Evolutionary conservation across 352 stramenopile genomes (phyloP).

Genomic region (Phytophthora tubulina): DNA sequence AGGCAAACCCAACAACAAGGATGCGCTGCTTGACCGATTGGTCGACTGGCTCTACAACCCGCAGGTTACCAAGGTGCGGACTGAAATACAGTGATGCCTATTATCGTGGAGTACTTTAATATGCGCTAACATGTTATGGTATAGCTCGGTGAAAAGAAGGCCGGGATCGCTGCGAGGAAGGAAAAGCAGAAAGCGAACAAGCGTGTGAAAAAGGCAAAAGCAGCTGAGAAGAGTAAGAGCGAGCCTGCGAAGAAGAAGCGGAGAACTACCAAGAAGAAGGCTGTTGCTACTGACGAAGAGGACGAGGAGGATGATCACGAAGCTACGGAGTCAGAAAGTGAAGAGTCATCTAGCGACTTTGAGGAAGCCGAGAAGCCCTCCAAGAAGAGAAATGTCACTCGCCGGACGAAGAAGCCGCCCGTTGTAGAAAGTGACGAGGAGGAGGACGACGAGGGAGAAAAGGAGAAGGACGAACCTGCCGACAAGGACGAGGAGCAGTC

Average conservation of each 20-base stretch:
- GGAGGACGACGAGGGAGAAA: conserved; percentile 25
- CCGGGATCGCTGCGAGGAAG: conserved; percentile 37
- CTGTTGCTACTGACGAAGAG: conserved; percentile 44
- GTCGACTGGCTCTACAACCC: conserved; percentile 83
- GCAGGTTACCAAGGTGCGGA: conserved; percentile 57
- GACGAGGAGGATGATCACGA: conserved; percentile 52
- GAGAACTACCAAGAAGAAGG: conserved; percentile 51
- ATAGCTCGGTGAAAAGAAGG: conserved; percentile 50
- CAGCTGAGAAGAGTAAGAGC: conserved; percentile 18
- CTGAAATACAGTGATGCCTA: not conserved
- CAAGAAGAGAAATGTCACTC: conserved; percentile 51
- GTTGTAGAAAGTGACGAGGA: conserved; percentile 43
- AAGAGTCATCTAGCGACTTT: conserved; percentile 79
- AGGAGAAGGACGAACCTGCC: conserved; percentile 28
- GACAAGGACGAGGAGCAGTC: conserved; percentile 36
- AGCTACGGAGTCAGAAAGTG: conserved; percentile 58
- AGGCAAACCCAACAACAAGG: conserved; percentile 66
- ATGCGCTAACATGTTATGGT: conserved; percentile 14
- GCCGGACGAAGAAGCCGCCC: conserved; percentile 37
- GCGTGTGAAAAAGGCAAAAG: conserved; percentile 51
- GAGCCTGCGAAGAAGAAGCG: conserved; percentile 55
- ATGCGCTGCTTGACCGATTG: conserved; percentile 69
- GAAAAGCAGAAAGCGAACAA: conserved; percentile 57
- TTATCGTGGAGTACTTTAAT: not conserved
- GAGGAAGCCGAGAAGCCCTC: conserved; percentile 54